Conservation (phyloP, 2,329 filamentous ascomycete genomes). For the Colletotrichum sp. region DNA sequence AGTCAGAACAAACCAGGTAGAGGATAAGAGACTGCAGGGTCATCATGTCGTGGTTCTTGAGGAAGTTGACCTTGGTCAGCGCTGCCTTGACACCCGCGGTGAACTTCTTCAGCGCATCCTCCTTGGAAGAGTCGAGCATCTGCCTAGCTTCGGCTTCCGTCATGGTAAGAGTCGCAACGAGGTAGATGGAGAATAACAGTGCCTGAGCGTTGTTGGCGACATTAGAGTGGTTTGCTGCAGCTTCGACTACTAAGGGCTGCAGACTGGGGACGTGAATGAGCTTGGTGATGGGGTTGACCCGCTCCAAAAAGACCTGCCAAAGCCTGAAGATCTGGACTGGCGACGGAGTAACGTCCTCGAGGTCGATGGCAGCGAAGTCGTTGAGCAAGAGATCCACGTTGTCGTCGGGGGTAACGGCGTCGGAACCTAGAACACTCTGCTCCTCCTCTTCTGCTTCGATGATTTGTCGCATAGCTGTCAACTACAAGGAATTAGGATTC, state of each 20-base stretch:
- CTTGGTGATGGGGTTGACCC: constrained; percentile 77
- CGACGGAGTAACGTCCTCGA: constrained; percentile 65
- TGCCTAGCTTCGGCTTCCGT: constrained; percentile 56
- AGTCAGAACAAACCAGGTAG: constrained; percentile 50
- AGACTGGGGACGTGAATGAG: constrained; percentile 74
- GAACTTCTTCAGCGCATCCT: constrained; percentile 56
- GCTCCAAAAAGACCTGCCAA: constrained; percentile 77
- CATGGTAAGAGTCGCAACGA: constrained; percentile 21
- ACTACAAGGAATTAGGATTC: constrained; percentile 34
- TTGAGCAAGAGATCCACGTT: constrained; percentile 56
- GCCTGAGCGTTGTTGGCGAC: constrained; percentile 48
- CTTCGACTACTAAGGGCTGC: constrained; percentile 68
- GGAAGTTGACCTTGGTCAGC: constrained; percentile 59
- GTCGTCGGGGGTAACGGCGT: constrained; percentile 55
- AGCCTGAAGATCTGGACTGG: constrained; percentile 71
- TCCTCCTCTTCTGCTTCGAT: constrained; percentile 58
- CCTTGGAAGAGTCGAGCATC: constrained; percentile 54
- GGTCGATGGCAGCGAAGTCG: constrained; percentile 40
- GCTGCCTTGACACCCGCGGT: constrained; percentile 55
- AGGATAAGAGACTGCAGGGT: constrained; percentile 64
- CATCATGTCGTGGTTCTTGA: constrained; percentile 62
- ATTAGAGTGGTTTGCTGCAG: constrained; percentile 58
- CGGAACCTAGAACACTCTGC: constrained; percentile 51
- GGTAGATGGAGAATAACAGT: constrained; percentile 24
- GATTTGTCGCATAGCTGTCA: constrained; percentile 64